Percentiles rank a stretch among this genome's conserved stretches.
phyloP scores from a whole-genome alignment of 2,329 filamentous ascomycete species.

The Exophiala calicioides region DNA sequence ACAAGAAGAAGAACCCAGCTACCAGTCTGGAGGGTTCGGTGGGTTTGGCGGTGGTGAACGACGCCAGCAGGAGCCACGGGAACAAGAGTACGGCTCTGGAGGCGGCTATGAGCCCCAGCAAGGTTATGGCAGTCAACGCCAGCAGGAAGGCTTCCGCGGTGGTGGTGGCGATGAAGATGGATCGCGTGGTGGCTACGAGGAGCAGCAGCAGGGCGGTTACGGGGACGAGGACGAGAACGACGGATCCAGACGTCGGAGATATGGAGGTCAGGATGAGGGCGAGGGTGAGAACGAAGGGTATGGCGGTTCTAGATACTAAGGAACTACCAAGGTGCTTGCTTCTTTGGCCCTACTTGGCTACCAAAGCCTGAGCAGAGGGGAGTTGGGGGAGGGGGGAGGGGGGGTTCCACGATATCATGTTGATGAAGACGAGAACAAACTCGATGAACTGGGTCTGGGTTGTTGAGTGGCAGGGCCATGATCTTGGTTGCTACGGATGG shows the following conservation, averaged over 20 bases:
- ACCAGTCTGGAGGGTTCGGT: conserved; percentile 1
- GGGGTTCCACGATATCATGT: too few relatives aligned
- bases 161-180: conserved; percentile 12
- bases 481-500: too few relatives aligned
- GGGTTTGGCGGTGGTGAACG: conserved; percentile 5
- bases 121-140: conserved; percentile 2
- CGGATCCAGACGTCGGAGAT: conserved; percentile 3
- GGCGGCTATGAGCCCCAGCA: conserved; percentile 8
- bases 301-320: too few relatives aligned
- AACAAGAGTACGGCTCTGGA: conserved; percentile 7
- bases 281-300: conserved; percentile 11
- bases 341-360: too few relatives aligned
- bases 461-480: too few relatives aligned
- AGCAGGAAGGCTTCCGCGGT: conserved; percentile 1
- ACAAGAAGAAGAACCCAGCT: conserved; percentile 8
- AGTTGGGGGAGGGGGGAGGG: too few relatives aligned
- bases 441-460: too few relatives aligned
- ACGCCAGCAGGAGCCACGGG: conserved; percentile 5
- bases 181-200: conserved; percentile 14
- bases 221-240: conserved; percentile 10
- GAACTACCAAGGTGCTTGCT: too few relatives aligned
- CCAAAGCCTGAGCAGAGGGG: too few relatives aligned
- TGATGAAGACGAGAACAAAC: too few relatives aligned
- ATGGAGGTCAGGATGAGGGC: neutral
- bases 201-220: conserved; percentile 8